Evolutionary conservation across 805 yeast genomes (phyloP).

Genomic region (Hanseniaspora meyeri): DNA sequence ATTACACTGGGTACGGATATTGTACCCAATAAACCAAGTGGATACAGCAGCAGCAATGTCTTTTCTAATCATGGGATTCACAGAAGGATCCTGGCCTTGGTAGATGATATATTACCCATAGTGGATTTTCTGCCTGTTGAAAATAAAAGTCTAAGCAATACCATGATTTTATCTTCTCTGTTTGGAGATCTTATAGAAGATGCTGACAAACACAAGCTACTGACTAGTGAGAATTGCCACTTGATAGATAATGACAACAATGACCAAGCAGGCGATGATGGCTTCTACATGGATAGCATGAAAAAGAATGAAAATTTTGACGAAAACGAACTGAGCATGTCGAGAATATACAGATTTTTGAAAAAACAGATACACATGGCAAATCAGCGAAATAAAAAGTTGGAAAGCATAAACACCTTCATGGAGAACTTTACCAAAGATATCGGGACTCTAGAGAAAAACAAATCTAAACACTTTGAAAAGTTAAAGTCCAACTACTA

Average conservation of each 20-base stretch:
- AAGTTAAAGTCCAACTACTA: slow-evolving; percentile 4
- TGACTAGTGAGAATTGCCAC: slow-evolving; percentile 37
- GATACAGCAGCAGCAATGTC: slow-evolving; percentile 15
- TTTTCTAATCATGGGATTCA: slow-evolving; percentile 46
- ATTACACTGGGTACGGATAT: slow-evolving; percentile 91
- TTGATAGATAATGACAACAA: slow-evolving; percentile 21
- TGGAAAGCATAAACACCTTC: slow-evolving; percentile 44
- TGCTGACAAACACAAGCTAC: slow-evolving; percentile 38
- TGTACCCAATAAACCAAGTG: slow-evolving; percentile 25
- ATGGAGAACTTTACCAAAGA: slow-evolving; percentile 36
- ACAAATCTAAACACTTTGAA: slow-evolving; percentile 1
- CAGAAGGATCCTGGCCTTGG: slow-evolving; percentile 71
- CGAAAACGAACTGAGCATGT: not conserved
- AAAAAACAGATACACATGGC: slow-evolving; percentile 45
- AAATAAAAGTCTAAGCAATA: slow-evolving; percentile 11
- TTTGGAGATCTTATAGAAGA: slow-evolving; percentile 45
- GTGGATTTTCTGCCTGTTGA: slow-evolving; percentile 21
- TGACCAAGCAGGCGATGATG: slow-evolving; percentile 14
- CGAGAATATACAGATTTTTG: slow-evolving; percentile 29
- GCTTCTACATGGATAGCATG: not conserved
- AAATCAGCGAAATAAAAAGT: slow-evolving; percentile 45
- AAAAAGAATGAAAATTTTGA: slow-evolving; percentile 5
- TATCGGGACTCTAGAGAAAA: slow-evolving; percentile 17
- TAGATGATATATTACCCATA: slow-evolving; percentile 47
- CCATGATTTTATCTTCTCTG: slow-evolving; percentile 31